Evolutionary conservation across 805 yeast genomes (phyloP), one percentile per base, ranked within the genome.

Genomic region (Sugiyamaella chiloensis): DNA sequence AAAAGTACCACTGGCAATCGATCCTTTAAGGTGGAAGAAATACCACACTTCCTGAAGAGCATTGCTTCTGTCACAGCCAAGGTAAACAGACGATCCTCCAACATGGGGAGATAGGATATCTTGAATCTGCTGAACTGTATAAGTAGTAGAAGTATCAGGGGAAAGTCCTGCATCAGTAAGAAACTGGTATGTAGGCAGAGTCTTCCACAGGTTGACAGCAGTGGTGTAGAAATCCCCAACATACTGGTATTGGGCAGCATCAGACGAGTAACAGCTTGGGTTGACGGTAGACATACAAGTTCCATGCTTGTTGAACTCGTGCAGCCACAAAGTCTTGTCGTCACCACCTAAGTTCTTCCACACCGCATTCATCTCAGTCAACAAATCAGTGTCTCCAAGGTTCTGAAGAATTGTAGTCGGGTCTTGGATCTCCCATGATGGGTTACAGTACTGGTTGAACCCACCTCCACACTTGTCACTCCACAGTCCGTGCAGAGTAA

Each of bases 281-380:
- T 75, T 78, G 40, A 90, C 70, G 0, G 96, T 88, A 41, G 82
- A 78, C 75, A 89, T 81, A 67, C 97, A 90, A 7, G 96, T 88
- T 20, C 90, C 97, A 63, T 90, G 98, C 64, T 90, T 90, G 70
- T 90, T 89, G 74, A 78, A 90, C 66, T 90, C 97, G 66, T 90
- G 96, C 29, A 77, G 73, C 98, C 98, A 90, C 43, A 90, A 69
- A 4, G 73, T 62, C 49, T 78, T 81, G 61, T 85, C 91, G 48
- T 76, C 64, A 8, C 87, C 87, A 42, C 78, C 79, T 59, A 75
- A 76, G 58, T 84, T 83, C 62, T 84, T 83, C 97, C 97, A 90
- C 51, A 73, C 66, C 24, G 59, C 59, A 21, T 68, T 54, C 87
- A 90, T 79, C 50, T 74, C 73, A 1, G 67, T 64, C 40, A 85